These are phyloP conservation scores for Ogataea ramenticola DNA, from an alignment of 805 yeast species.

Conservation along the genomic window DNA sequence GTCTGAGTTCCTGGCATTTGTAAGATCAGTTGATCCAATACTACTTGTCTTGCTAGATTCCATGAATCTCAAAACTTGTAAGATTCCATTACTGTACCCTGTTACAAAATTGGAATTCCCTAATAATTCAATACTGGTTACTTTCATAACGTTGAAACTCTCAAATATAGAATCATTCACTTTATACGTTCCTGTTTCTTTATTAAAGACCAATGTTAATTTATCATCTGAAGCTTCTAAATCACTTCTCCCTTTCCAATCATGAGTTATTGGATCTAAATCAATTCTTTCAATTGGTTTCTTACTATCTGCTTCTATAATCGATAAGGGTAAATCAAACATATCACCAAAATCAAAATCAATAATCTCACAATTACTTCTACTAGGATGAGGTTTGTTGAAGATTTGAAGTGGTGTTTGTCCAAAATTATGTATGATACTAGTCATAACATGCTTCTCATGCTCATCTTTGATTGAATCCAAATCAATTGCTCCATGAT, in stretches of 20 bases:
- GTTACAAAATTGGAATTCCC: constrained; percentile 37
- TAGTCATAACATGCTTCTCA: constrained; percentile 70
- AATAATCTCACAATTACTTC: constrained; percentile 31
- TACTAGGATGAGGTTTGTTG: constrained; percentile 48
- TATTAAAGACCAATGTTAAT: constrained; percentile 5
- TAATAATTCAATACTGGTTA: constrained; percentile 33
- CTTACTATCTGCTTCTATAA: constrained; percentile 36
- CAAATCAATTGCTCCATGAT: constrained; percentile 75
- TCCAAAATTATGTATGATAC: constrained; percentile 86
- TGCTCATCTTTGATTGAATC: constrained; percentile 66
- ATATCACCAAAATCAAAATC: constrained; percentile 25
- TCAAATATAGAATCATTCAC: constrained; percentile 38
- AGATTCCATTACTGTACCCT: constrained; percentile 51
- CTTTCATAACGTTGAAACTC: constrained; percentile 32
- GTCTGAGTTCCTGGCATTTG: background rate
- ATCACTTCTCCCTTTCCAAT: constrained; percentile 42
- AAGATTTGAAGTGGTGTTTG: constrained; percentile 81
- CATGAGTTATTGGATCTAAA: constrained; percentile 30
- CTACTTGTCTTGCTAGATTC: background rate
- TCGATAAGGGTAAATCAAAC: constrained; percentile 28
- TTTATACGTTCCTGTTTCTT: constrained; percentile 8
- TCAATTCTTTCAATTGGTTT: constrained; percentile 39
- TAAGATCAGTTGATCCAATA: background rate
- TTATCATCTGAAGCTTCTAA: background rate
- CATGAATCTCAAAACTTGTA: constrained; percentile 30